Percentiles rank a stretch among this genome's conserved stretches.
These are phyloP conservation scores for Wickerhamiella brachini DNA, from an alignment of 805 yeast species.

Conservation along the genomic window DNA sequence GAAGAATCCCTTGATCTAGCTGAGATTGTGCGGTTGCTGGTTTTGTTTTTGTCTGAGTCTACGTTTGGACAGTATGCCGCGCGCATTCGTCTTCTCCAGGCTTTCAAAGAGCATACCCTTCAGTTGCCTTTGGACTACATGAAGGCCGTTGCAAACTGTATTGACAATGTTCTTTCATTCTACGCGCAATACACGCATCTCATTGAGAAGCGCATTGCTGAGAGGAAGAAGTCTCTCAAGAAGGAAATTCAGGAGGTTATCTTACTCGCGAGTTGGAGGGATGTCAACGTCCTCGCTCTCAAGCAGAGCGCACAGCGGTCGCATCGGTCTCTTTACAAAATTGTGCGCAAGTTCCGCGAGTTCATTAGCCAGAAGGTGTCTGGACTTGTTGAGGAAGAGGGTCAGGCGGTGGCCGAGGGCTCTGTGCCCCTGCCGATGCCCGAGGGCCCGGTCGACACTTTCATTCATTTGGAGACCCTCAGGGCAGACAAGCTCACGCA, in stretches of 20 bases:
- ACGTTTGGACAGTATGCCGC: slow-evolving; percentile 58
- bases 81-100: slow-evolving; percentile 46
- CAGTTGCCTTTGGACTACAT: slow-evolving; percentile 5
- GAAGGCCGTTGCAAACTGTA: slow-evolving; percentile 26
- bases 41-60: slow-evolving; percentile 61
- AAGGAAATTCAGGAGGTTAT: slow-evolving; percentile 79
- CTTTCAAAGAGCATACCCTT: slow-evolving; percentile 46
- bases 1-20: slow-evolving; percentile 27
- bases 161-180: slow-evolving; percentile 46
- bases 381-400: slow-evolving; percentile 41
- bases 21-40: slow-evolving; percentile 44
- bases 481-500: not conserved
- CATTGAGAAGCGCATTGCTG: slow-evolving; percentile 33
- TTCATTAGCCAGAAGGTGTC: slow-evolving; percentile 40
- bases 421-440: not conserved
- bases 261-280: slow-evolving; percentile 91
- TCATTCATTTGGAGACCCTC: slow-evolving; percentile 1
- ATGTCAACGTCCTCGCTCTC: slow-evolving; percentile 82
- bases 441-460: not conserved
- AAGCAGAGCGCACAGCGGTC: slow-evolving; percentile 88
- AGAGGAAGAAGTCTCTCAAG: slow-evolving; percentile 42
- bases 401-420: slow-evolving; percentile 23
- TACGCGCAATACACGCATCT: slow-evolving; percentile 49
- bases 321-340: slow-evolving; percentile 69
- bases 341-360: slow-evolving; percentile 68